Base-by-base conservation (phyloP, 768 basidiomycete species). In the Porphyrellus cyaneotinctus region DNA sequence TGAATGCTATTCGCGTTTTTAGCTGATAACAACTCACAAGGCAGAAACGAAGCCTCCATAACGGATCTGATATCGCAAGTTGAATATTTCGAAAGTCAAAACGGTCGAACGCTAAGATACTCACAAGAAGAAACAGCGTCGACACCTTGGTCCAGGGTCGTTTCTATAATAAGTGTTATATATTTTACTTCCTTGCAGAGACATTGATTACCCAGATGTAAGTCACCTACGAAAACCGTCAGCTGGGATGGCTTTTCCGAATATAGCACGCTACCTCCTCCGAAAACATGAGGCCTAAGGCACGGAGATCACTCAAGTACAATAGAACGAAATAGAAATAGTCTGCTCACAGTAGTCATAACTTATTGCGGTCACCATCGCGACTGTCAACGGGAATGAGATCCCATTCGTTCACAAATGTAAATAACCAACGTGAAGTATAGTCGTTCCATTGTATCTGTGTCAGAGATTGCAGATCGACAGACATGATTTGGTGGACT, bases 71-170 rank as follows among this genome's bases (percentile, higher is more conserved):
- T 23, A n/a, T n/a, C n/a, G n/a, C n/a, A n/a, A n/a, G n/a, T n/a
- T n/a, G n/a, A n/a, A n/a, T n/a, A n/a, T n/a, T n/a, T n/a, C n/a
- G n/a, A n/a, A n/a, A n/a, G n/a, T n/a, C n/a, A n/a, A n/a, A n/a
- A n/a, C n/a, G n/a, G n/a, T 6, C 13, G 12, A n/a, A n/a, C 24
- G 9, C 23, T 8, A 31, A 9, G 9, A 28, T 28, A 38, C 43
- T 14, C 22, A 51, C 51, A 14, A 51, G 28, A 11, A 51, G 36
- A 45, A 45, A 51, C 12, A 51, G n/a, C 10, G 22, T 38, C 12
- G 51, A 51, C 17, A 51, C 51, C 51, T 43, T 45, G 7, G 35
- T 45, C 51, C 51, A 51, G 17, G 22, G 36, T 32, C 23, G 22
- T 37, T 13, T 13, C 51, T 45, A 24, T 23, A 11, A 45, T 37